Evolutionary conservation across 2,329 filamentous ascomycete species (phyloP), one percentile per base, ranked within the genome.

Genomic region (Cladosporium sp.): DNA sequence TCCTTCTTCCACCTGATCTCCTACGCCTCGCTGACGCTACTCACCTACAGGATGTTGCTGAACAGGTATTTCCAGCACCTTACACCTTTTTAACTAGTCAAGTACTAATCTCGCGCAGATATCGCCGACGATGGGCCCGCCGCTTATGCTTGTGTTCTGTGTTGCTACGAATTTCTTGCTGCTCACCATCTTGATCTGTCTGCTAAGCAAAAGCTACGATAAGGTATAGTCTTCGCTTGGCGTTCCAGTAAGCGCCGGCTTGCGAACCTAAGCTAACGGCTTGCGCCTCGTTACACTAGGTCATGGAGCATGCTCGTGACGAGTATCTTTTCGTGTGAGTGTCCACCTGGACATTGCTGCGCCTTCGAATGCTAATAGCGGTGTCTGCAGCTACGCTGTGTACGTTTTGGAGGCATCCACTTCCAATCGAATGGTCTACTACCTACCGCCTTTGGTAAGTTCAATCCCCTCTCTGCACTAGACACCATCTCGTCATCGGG

Each of bases 261-360:
- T 34, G 34, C 66, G 66, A 67, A 71, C 75, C 75, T 75, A 74
- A 46, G 76, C 71, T 76, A 65, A 74, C 67, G 67, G 32, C 54
- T 36, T 66, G 58, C 64, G 58, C 61, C 58, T 39, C 66, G 65
- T 30, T 32, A 6, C 16, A n/a, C 59, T 70, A 87, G 85, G 84
- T 88, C 63, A 83, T 88, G 76, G 81, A 85, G 65, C 85, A 87
- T 78, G 85, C 86, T 46, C 81, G 85, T 71, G 91, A 93, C 73
- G 91, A 94, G 76, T 93, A 93, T 73, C 83, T 93, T 36, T 93
- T 91, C 74, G 88, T 92, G 72, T 93, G 88, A 74, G 79, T 72
- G 28, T 21, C 49, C 64, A 30, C 10, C 53, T 65, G 39, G 11
- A 23, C n/a, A 30, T 16, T 57, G 30, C 56, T 65, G 64, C 58